These are phyloP conservation scores for Cladophialophora immunda DNA, from an alignment of 2,329 filamentous ascomycete species.

Conservation along the genomic window DNA sequence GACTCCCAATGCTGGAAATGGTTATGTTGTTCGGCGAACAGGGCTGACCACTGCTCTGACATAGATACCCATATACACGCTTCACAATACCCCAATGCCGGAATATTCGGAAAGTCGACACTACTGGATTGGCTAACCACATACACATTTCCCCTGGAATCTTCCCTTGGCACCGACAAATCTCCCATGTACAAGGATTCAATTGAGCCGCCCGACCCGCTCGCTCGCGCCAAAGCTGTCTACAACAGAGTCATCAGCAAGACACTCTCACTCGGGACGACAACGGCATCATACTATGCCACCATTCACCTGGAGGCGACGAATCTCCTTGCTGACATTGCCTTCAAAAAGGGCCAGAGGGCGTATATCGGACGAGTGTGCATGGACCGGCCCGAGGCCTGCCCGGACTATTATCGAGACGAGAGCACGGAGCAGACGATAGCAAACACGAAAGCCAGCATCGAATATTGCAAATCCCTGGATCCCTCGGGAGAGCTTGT, in stretches of 20 bases:
- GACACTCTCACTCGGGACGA: constrained; percentile 89
- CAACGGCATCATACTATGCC: constrained; percentile 92
- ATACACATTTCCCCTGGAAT: constrained; percentile 94
- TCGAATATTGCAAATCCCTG: constrained; percentile 71
- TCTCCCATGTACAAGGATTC: constrained; percentile 42
- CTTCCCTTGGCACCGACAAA: constrained; percentile 66
- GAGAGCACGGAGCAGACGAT: constrained; percentile 67
- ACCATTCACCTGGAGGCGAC: constrained; percentile 87
- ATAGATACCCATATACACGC: constrained; percentile 95
- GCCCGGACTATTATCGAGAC: constrained; percentile 83
- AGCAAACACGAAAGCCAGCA: constrained; percentile 64
- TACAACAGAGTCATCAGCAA: constrained; percentile 81
- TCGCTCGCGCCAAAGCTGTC: constrained; percentile 70
- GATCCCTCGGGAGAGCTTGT: constrained; percentile 73
- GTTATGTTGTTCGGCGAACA: constrained; percentile 1
- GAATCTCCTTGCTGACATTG: constrained; percentile 88
- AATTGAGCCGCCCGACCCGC: constrained; percentile 48
- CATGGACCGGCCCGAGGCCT: constrained; percentile 77
- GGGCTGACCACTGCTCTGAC: neutral
- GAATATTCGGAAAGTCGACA: constrained; percentile 92
- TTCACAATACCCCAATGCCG: constrained; percentile 91
- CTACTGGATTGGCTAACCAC: constrained; percentile 91
- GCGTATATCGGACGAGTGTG: constrained; percentile 94
- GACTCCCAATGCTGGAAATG: neutral
- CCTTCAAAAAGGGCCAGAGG: constrained; percentile 79